phyloP scores from a whole-genome alignment of 2,329 filamentous ascomycete species.

The Xylaria hypoxylon region DNA sequence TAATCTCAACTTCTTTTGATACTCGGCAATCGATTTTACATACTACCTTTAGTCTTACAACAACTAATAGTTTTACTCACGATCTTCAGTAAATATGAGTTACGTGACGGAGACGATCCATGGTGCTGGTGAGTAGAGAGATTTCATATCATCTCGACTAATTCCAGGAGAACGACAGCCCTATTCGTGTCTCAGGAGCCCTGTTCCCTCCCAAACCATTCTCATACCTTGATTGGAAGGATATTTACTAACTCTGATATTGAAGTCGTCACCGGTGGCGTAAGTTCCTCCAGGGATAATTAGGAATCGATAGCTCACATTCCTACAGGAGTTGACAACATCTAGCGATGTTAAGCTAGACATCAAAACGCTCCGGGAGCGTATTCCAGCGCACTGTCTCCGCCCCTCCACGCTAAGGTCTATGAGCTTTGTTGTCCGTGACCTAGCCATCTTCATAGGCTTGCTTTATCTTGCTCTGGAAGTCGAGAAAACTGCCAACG shows the following conservation, averaged over 20 bases:
- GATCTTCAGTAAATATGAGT: conserved; percentile 8
- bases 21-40: not conserved
- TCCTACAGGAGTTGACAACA: conserved; percentile 30
- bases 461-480: conserved; percentile 62
- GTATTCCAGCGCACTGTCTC: conserved; percentile 71
- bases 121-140: conserved; percentile 21
- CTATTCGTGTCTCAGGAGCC: not conserved
- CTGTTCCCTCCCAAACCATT: not conserved
- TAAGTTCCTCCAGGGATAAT: not conserved
- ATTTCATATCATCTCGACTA: not conserved
- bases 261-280: conserved; percentile 12
- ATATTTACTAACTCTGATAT: not conserved
- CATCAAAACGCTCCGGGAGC: conserved; percentile 58
- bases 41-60: not conserved
- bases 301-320: not conserved
- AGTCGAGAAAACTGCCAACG: conserved; percentile 59
- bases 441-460: conserved; percentile 61
- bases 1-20: not conserved
- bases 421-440: conserved; percentile 66
- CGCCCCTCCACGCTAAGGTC: conserved; percentile 63
- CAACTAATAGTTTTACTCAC: not conserved
- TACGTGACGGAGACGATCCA: conserved; percentile 39
- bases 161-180: not conserved
- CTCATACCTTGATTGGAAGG: not conserved
- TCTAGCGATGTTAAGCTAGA: conserved; percentile 45